These are phyloP conservation scores for Colletotrichum sublineola DNA, from an alignment of 2,329 filamentous ascomycete species.

Conservation along the genomic window DNA sequence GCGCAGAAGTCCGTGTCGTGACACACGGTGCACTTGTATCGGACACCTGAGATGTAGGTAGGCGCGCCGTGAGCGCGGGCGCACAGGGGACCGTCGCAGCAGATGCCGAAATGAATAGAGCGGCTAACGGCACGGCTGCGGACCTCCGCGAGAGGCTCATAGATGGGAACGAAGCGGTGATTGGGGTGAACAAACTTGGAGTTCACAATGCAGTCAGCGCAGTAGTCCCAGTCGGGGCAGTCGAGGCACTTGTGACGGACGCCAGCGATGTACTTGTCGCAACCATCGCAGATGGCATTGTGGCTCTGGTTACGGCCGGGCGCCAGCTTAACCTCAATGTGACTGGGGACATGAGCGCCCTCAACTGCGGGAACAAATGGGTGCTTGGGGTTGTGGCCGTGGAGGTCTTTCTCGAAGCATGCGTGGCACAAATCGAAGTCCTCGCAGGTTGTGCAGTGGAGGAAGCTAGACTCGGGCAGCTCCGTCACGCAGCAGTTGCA, in stretches of 20 bases:
- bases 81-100: constrained; percentile 95
- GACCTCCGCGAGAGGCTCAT: constrained; percentile 72
- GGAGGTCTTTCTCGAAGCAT: constrained; percentile 81
- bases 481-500: constrained; percentile 78
- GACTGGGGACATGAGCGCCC: constrained; percentile 70
- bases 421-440: constrained; percentile 92
- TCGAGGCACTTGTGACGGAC: constrained; percentile 96
- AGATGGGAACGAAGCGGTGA: constrained; percentile 91
- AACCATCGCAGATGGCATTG: constrained; percentile 93
- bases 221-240: constrained; percentile 99
- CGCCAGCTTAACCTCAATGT: constrained; percentile 76
- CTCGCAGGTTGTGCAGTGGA: constrained; percentile 86
- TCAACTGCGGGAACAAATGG: constrained; percentile 78
- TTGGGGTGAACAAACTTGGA: constrained; percentile 79
- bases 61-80: constrained; percentile 64
- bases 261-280: constrained; percentile 88
- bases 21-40: constrained; percentile 98
- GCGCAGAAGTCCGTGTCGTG: constrained; percentile 96
- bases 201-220: constrained; percentile 78
- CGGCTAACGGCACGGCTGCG: constrained; percentile 56
- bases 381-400: constrained; percentile 93
- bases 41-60: constrained; percentile 83
- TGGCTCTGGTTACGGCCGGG: constrained; percentile 87
- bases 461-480: constrained; percentile 81
- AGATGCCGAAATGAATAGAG: constrained; percentile 83